Evolutionary conservation across 805 yeast genomes (phyloP).

Genomic region (Myxozyma monticola): DNA sequence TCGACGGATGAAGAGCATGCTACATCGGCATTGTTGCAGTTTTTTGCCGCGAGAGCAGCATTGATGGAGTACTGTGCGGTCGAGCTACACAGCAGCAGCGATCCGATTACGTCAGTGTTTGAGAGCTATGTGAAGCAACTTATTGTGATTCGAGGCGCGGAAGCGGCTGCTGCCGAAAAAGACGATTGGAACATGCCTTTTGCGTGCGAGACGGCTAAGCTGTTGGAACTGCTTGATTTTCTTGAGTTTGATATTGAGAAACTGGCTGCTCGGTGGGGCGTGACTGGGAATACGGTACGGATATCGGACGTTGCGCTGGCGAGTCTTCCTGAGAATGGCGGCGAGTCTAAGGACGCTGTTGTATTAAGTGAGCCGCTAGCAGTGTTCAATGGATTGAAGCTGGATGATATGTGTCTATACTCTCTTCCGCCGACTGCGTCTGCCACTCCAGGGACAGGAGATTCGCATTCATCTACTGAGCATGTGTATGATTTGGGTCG

Average conservation of each 20-base stretch:
- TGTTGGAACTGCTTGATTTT: conserved; percentile 69
- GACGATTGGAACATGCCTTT: conserved; percentile 40
- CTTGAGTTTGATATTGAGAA: conserved; percentile 51
- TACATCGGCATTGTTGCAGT: conserved; percentile 14
- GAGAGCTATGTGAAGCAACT: conserved; percentile 11
- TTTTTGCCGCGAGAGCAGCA: conserved; percentile 22
- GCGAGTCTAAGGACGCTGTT: background rate
- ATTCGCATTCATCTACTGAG: background rate
- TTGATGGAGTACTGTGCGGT: conserved; percentile 37
- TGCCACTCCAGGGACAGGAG: conserved; percentile 3
- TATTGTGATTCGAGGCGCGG: conserved; percentile 8
- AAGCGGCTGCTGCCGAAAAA: conserved; percentile 36
- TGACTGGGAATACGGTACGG: conserved; percentile 6
- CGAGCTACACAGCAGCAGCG: conserved; percentile 62
- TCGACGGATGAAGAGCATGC: conserved; percentile 13
- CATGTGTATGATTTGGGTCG: conserved; percentile 22
- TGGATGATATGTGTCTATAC: conserved; percentile 15
- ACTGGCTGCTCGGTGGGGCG: conserved; percentile 17
- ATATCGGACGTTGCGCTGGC: background rate
- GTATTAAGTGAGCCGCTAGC: background rate
- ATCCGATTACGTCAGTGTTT: conserved; percentile 20
- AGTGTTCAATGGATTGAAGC: conserved; percentile 8
- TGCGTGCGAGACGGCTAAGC: conserved; percentile 52
- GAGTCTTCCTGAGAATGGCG: background rate
- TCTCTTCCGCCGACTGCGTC: conserved; percentile 14